These are phyloP conservation scores for Aspergillus sclerotiicarbonarius DNA, from an alignment of 495 filamentous ascomycete species.

Conservation along the genomic window DNA sequence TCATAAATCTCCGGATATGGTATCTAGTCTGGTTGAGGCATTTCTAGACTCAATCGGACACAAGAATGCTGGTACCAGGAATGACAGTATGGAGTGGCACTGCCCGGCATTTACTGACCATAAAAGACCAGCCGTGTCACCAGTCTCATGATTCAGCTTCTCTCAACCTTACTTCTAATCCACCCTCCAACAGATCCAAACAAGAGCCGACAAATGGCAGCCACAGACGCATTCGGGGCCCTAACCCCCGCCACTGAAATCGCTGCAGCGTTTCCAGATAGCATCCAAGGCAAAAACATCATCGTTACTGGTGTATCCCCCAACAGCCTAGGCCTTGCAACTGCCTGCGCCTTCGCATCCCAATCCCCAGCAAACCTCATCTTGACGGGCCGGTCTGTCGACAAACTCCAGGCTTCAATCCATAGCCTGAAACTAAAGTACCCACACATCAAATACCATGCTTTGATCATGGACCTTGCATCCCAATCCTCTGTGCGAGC, in stretches of 20 bases:
- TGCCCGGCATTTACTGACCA: too few relatives aligned
- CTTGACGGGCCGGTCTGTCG: slow-evolving; percentile 50
- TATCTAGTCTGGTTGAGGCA: too few relatives aligned
- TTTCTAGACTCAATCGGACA: too few relatives aligned
- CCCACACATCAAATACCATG: slow-evolving; percentile 30
- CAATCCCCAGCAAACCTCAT: slow-evolving; percentile 53
- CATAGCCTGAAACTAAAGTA: slow-evolving; percentile 28
- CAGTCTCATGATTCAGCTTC: too few relatives aligned
- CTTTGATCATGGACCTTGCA: slow-evolving; percentile 42
- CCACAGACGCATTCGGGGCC: background rate
- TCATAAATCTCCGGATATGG: too few relatives aligned
- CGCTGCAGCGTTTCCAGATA: background rate
- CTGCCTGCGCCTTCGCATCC: slow-evolving; percentile 42
- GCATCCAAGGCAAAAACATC: slow-evolving; percentile 37
- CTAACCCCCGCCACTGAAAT: background rate
- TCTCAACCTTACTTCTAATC: too few relatives aligned
- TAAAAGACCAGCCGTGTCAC: too few relatives aligned
- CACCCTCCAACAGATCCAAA: background rate
- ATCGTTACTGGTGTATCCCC: slow-evolving; percentile 52
- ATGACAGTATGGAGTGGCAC: too few relatives aligned
- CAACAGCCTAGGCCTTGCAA: slow-evolving; percentile 45
- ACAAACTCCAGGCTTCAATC: slow-evolving; percentile 37
- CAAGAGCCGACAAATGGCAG: background rate
- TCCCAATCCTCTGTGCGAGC: slow-evolving; percentile 43
- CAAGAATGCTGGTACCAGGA: too few relatives aligned